Evolutionary conservation across 1,284 basidiomycete genomes (phyloP).

Genomic region (Pyrrhoderma noxium): DNA sequence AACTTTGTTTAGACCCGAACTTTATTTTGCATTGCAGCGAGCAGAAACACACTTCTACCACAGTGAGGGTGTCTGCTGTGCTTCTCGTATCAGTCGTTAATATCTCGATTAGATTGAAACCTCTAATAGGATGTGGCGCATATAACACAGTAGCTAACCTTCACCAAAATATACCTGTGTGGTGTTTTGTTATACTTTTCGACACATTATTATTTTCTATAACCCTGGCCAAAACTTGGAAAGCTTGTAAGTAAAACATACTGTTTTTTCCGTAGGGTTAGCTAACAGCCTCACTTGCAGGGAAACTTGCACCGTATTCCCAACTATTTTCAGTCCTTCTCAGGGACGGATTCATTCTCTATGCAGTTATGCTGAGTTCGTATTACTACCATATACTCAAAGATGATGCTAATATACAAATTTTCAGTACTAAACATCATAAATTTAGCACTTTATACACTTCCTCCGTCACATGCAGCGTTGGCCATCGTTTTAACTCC

Average conservation of each 20-base stretch:
- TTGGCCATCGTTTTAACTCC: background rate
- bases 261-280: background rate
- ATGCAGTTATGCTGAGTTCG: slow-evolving; percentile 5
- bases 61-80: too few relatives aligned
- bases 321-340: slow-evolving; percentile 6
- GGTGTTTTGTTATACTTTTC: slow-evolving; percentile 3
- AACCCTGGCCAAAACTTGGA: background rate
- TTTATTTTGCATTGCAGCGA: too few relatives aligned
- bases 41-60: too few relatives aligned
- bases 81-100: too few relatives aligned
- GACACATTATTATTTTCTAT: slow-evolving; percentile 6
- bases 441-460: slow-evolving; percentile 2
- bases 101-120: background rate
- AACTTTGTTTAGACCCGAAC: too few relatives aligned
- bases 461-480: background rate
- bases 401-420: background rate
- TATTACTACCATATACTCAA: background rate
- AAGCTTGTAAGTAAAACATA: background rate
- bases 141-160: background rate
- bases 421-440: background rate
- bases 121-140: background rate
- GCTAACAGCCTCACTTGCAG: too few relatives aligned
- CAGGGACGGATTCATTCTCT: slow-evolving; percentile 7
- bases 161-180: background rate
- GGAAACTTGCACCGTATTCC: background rate